Conservation (phyloP, 148 eudicot species). For the Chenopodium formosanum region DNA sequence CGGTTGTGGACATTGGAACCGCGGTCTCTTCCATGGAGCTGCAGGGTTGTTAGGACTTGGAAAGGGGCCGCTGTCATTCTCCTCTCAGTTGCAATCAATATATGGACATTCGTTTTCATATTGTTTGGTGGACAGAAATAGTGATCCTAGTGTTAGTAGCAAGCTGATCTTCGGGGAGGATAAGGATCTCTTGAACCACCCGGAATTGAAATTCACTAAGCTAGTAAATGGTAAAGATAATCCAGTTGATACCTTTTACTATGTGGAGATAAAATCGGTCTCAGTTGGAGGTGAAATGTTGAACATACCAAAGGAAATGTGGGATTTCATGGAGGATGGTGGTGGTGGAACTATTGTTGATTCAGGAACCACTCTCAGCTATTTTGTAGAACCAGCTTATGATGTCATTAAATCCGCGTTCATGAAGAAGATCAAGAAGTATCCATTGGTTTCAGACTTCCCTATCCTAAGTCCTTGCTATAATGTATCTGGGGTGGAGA, state of each 20-base stretch:
- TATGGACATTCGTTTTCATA: conserved; percentile 97
- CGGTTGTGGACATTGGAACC: conserved; percentile 97
- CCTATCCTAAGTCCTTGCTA: conserved; percentile 76
- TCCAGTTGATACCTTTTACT: conserved; percentile 76
- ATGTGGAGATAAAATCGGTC: conserved; percentile 59
- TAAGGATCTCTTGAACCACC: conserved; percentile 50
- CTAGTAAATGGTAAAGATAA: conserved; percentile 53
- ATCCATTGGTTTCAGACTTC: conserved; percentile 56
- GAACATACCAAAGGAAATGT: conserved; percentile 59
- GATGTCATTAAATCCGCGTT: conserved; percentile 66
- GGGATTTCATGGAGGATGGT: conserved; percentile 60
- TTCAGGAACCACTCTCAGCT: conserved; percentile 88
- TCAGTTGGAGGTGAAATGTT: conserved; percentile 60
- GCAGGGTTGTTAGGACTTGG: conserved; percentile 90
- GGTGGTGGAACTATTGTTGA: conserved; percentile 89
- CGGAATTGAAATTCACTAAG: conserved; percentile 63
- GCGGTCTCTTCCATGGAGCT: conserved; percentile 96
- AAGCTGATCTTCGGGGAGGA: conserved; percentile 92
- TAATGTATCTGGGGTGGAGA: conserved; percentile 62
- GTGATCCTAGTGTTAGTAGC: conserved; percentile 74
- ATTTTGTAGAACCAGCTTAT: conserved; percentile 76
- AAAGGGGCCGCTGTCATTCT: conserved; percentile 83
- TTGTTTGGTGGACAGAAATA: conserved; percentile 79
- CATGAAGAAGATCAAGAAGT: conserved; percentile 43
- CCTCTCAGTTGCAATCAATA: conserved; percentile 72